Evolutionary conservation across 2,329 filamentous ascomycete genomes (phyloP).

Genomic region (Periconia sp.): DNA sequence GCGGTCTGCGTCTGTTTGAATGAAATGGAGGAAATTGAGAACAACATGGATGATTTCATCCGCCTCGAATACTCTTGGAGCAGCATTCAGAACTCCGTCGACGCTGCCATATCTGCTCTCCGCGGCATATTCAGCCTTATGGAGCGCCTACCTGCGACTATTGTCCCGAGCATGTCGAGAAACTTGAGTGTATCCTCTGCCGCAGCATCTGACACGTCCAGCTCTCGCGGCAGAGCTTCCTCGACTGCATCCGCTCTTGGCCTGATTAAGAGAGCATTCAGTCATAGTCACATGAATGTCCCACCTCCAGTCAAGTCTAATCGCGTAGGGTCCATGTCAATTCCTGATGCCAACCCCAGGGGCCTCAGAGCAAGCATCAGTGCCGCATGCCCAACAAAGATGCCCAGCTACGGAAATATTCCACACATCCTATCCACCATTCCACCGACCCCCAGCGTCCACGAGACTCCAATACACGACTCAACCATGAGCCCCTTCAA

Average conservation of each 20-base stretch:
- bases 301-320: slow-evolving; percentile 16
- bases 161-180: slow-evolving; percentile 20
- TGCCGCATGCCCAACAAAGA: slow-evolving; percentile 47
- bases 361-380: slow-evolving; percentile 36
- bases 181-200: slow-evolving; percentile 37
- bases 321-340: slow-evolving; percentile 30
- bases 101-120: slow-evolving; percentile 49
- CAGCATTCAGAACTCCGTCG: slow-evolving; percentile 49
- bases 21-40: slow-evolving; percentile 48
- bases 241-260: slow-evolving; percentile 33
- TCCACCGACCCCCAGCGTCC: slow-evolving; percentile 48
- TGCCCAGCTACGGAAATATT: slow-evolving; percentile 40
- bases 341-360: slow-evolving; percentile 40
- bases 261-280: slow-evolving; percentile 38
- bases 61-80: slow-evolving; percentile 53
- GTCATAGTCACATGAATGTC: slow-evolving; percentile 20
- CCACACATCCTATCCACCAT: slow-evolving; percentile 44
- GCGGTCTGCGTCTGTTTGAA: slow-evolving; percentile 51
- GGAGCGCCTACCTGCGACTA: slow-evolving; percentile 20
- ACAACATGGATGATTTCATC: slow-evolving; percentile 53
- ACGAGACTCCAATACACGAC: slow-evolving; percentile 27
- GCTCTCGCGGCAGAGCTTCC: slow-evolving; percentile 26
- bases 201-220: slow-evolving; percentile 17
- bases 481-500: slow-evolving; percentile 47
- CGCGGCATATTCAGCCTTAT: slow-evolving; percentile 56